Evolutionary conservation across 2,329 filamentous ascomycete species (phyloP).

Genomic region (Xylariaceae sp.): DNA sequence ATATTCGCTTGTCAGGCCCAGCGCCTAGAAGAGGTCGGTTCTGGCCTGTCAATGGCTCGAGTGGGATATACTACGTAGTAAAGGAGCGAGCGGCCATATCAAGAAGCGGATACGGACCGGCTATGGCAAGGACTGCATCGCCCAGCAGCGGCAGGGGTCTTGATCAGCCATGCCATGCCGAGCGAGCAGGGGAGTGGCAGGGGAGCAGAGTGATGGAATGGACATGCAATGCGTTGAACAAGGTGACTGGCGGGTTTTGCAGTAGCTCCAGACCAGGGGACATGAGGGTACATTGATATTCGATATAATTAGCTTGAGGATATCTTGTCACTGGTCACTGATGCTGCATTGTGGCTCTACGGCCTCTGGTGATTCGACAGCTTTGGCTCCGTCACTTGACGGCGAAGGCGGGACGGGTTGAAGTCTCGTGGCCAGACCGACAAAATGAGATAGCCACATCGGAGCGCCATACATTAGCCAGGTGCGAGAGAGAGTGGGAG

Average conservation of each 20-base stretch:
- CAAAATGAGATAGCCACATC: no score
- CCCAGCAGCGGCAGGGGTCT: slow-evolving; percentile 30
- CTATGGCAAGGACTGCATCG: slow-evolving; percentile 34
- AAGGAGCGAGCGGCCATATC: slow-evolving; percentile 36
- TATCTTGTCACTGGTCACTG: slow-evolving; percentile 12
- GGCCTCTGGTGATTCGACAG: slow-evolving; percentile 10
- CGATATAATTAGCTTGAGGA: no score
- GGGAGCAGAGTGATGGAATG: slow-evolving; percentile 29
- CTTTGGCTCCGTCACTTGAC: slow-evolving; percentile 25
- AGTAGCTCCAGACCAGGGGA: slow-evolving; percentile 28
- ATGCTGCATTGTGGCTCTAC: slow-evolving; percentile 7
- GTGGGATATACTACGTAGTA: slow-evolving; percentile 31
- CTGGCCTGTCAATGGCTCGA: slow-evolving; percentile 39
- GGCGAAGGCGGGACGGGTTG: slow-evolving; percentile 9
- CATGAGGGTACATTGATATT: slow-evolving; percentile 25
- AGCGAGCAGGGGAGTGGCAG: slow-evolving; percentile 30
- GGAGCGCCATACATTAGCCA: no score
- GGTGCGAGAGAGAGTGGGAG: no score
- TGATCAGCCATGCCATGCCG: slow-evolving; percentile 33
- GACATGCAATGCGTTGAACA: slow-evolving; percentile 21
- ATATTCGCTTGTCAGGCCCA: slow-evolving; percentile 31
- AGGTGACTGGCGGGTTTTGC: slow-evolving; percentile 29
- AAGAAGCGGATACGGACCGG: slow-evolving; percentile 42
- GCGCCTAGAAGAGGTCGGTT: slow-evolving; percentile 38
- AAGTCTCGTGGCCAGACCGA: slow-evolving; percentile 1